A percentile compares a stretch with the other conserved stretches of the same genome.
Evolutionary conservation across 192 early-diverging fungal species (phyloP).

Genomic region (Coemansia sp.): DNA sequence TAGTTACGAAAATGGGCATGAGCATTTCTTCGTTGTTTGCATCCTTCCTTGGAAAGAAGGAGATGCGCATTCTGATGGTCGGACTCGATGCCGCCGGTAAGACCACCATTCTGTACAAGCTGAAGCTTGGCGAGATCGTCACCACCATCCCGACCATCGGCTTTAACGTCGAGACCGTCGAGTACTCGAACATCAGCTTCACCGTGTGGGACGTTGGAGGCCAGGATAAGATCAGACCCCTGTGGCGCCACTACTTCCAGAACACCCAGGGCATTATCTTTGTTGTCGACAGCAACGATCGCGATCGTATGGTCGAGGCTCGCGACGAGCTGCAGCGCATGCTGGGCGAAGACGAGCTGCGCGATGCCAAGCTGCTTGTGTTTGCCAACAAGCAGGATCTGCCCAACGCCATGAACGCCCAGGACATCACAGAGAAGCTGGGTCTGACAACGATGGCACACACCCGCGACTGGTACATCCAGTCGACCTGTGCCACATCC

Average conservation of each 20-base stretch:
- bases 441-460: conserved; percentile 75
- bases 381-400: conserved; percentile 99
- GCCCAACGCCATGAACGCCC: conserved; percentile 92
- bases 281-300: conserved; percentile 96
- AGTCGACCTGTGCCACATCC: conserved; percentile 86
- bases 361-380: conserved; percentile 85
- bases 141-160: conserved; percentile 99
- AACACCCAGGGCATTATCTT: conserved; percentile 97
- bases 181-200: conserved; percentile 98
- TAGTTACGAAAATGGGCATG: conserved; percentile 75
- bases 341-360: conserved; percentile 95
- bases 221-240: conserved; percentile 96
- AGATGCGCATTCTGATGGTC: conserved; percentile 98
- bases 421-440: conserved; percentile 93
- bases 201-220: conserved; percentile 99
- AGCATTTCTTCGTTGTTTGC: conserved; percentile 77
- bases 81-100: conserved; percentile 95
- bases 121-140: conserved; percentile 98
- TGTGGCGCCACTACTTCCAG: conserved; percentile 99
- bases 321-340: conserved; percentile 93
- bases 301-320: conserved; percentile 91
- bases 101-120: conserved; percentile 98
- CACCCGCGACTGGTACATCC: conserved; percentile 91
- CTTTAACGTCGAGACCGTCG: conserved; percentile 98
- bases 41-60: conserved; percentile 83